A percentile compares a stretch with the other conserved stretches of the same genome.
These are phyloP conservation scores for Saturnispora hagleri DNA, from an alignment of 805 yeast genomes.

Conservation along the genomic window DNA sequence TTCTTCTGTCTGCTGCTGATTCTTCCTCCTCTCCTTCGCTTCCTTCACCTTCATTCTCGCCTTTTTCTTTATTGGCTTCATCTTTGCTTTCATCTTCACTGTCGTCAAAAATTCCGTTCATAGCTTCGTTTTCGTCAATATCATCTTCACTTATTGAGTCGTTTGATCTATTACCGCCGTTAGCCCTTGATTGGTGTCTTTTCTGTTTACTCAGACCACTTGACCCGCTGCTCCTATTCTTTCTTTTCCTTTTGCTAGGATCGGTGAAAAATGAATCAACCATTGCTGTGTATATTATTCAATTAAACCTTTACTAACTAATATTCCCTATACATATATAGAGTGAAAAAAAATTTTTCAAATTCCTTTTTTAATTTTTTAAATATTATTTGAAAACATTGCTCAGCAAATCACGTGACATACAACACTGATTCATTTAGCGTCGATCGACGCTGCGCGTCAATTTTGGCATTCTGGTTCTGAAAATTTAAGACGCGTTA, in stretches of 20 bases:
- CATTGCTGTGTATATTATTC: slow-evolving; percentile 23
- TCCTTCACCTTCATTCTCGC: slow-evolving; percentile 30
- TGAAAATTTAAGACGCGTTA: not conserved
- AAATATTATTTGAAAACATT: no score
- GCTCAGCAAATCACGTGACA: not conserved
- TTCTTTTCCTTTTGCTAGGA: slow-evolving; percentile 45
- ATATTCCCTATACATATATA: not conserved
- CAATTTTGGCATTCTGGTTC: not conserved
- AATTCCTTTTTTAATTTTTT: not conserved
- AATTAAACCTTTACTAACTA: not conserved
- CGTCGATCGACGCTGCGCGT: not conserved
- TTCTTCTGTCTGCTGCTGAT: slow-evolving; percentile 84
- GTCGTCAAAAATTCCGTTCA: slow-evolving; percentile 23
- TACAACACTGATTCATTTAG: no score
- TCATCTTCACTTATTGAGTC: slow-evolving; percentile 34
- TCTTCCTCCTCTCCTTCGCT: slow-evolving; percentile 61
- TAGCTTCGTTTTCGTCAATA: slow-evolving; percentile 31
- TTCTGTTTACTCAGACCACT: slow-evolving; percentile 10
- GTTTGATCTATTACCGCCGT: slow-evolving; percentile 23
- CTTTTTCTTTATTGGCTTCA: slow-evolving; percentile 29
- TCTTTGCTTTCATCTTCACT: slow-evolving; percentile 18
- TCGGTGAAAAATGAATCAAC: slow-evolving; percentile 58
- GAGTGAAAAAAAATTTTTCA: not conserved
- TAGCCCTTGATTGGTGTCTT: slow-evolving; percentile 15
- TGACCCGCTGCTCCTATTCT: slow-evolving; percentile 26